Evolutionary conservation across 2,329 filamentous ascomycete genomes (phyloP), one percentile per base, ranked within the genome.

Genomic region (Fusarium nanum): DNA sequence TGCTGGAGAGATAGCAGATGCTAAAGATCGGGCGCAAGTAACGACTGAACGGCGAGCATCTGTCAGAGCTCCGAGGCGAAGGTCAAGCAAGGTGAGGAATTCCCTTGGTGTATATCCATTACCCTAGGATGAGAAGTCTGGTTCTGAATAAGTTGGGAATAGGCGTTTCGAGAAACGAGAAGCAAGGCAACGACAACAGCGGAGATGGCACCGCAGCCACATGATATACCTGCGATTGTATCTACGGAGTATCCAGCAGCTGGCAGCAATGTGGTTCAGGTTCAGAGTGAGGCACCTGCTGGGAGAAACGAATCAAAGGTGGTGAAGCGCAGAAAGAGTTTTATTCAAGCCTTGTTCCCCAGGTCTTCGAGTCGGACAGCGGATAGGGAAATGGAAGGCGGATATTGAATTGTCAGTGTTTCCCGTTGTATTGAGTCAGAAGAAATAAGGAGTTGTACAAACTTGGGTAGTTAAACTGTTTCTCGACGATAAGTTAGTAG

Each of bases 1-100:
- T 18, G 83, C 88, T 20, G 88, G 89, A 14, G 89, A 92, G 73
- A 88, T 93, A 56, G 48, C 62, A 20, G 68, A 75, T 11, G 56
- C 49, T 9, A 46, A 46, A 5, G 70, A 65, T 28, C 62, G 60
- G 11, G 45, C 18, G 4, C 59, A 60, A 6, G 10, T 46, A 13
- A 25, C 40, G 22, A 14, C 14, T 13, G 66, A 72, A 23, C 56
- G 41, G 18, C 61, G 48, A 49, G 30, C 52, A 27, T 49, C 50
- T 12, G 27, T 58, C 20, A 72, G 62, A 37, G 46, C 58, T 8
- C 69, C 60, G 11, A 69, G 49, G 18, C 44, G 64, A 46, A 72
- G 44, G 44, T 64, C 70, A 3, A 72, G 66, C 27, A 74, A 62
- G 59, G 72, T 74, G 23, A 57, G 58, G 25, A 10, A 37, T 40